Evolutionary conservation across 2,329 filamentous ascomycete genomes (phyloP).

Genomic region (Diaporthe caulivora): DNA sequence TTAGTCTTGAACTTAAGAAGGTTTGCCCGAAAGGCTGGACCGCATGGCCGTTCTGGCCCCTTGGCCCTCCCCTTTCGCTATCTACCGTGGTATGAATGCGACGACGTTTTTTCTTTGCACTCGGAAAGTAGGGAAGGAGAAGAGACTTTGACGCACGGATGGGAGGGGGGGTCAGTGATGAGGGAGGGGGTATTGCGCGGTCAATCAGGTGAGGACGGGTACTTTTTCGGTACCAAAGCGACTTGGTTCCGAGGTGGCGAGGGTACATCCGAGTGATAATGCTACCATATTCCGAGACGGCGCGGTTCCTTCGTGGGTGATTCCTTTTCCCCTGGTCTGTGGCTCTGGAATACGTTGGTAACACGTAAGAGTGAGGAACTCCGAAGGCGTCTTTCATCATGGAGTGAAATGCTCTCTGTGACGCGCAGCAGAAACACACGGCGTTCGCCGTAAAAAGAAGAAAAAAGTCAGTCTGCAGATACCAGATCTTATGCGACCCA

Average conservation of each 20-base stretch:
- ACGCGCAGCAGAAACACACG: not conserved
- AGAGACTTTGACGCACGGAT: conserved; percentile 21
- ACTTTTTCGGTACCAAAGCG: conserved; percentile 29
- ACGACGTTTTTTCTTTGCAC: not conserved
- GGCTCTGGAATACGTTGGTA: not conserved
- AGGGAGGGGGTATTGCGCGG: conserved; percentile 14
- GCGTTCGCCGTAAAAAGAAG: not conserved
- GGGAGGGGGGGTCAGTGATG: not conserved
- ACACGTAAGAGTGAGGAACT: not conserved
- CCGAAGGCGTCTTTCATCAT: not conserved
- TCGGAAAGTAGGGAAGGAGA: not conserved
- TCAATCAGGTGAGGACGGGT: conserved; percentile 24
- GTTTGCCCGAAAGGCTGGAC: conserved; percentile 11
- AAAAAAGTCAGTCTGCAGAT: conserved; percentile 12
- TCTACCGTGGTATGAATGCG: conserved; percentile 26
- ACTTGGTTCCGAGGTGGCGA: conserved; percentile 28
- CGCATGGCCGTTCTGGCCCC: not conserved
- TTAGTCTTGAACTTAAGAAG: not conserved
- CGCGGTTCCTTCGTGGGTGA: conserved; percentile 4
- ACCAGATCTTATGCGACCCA: conserved; percentile 21
- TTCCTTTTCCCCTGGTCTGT: not conserved
- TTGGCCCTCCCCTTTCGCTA: not conserved
- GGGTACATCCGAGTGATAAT: conserved; percentile 22
- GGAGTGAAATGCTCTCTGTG: not conserved
- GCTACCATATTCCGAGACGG: conserved; percentile 10